phyloP scores from a whole-genome alignment of 148 eudicot genomes.

The Pharnaceum exiguum region DNA sequence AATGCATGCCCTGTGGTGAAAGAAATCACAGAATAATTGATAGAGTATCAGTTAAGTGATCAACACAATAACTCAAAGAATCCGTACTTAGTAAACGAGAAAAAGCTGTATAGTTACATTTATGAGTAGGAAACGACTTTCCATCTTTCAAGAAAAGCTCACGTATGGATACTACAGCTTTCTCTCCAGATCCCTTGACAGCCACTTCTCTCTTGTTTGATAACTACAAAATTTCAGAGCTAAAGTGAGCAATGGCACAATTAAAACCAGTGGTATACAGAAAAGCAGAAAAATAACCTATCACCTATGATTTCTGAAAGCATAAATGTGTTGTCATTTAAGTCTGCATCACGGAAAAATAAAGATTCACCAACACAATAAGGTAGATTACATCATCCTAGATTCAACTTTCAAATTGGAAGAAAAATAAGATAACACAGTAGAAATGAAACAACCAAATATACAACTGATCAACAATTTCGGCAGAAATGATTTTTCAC shows the following conservation, averaged over 20 bases:
- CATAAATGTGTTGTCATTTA: no score
- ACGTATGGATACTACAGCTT: conserved; percentile 41
- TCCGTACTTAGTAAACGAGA: neutral
- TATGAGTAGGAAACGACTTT: conserved; percentile 32
- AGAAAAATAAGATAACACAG: no score
- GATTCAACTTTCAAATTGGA: no score
- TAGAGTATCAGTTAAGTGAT: neutral
- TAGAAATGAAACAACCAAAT: no score
- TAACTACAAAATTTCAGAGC: conserved; percentile 37
- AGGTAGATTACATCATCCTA: no score
- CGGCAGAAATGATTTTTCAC: no score
- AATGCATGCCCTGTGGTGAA: neutral
- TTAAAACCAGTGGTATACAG: no score
- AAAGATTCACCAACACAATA: no score
- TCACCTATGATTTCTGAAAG: no score
- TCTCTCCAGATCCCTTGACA: conserved; percentile 30
- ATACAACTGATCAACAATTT: no score
- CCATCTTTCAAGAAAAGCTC: conserved; percentile 46
- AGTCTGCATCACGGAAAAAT: no score
- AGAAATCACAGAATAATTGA: neutral
- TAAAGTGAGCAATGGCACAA: conserved; percentile 11
- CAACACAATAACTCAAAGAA: neutral
- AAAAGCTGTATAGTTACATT: conserved; percentile 27
- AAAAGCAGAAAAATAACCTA: no score
- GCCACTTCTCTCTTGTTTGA: conserved; percentile 50